These are phyloP conservation scores for Puccinia triticina DNA, from an alignment of 1,284 basidiomycete genomes.

Conservation along the genomic window DNA sequence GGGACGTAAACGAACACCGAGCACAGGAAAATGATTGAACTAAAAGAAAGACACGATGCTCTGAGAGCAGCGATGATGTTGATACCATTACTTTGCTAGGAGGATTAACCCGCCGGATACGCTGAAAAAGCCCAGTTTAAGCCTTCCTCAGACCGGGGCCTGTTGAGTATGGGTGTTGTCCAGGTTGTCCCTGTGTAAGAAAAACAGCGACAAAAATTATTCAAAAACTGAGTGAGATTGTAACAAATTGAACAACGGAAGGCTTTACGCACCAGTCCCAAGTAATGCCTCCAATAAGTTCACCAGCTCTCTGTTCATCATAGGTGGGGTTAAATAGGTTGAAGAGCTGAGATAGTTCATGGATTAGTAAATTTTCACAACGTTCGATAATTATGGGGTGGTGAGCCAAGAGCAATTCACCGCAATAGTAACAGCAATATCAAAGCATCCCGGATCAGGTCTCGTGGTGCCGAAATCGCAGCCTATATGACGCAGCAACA, in stretches of 20 bases:
- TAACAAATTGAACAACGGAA: neutral
- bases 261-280: conserved; percentile 2
- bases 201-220: neutral
- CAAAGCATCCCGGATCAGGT: conserved; percentile 8
- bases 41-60: too few relatives aligned
- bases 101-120: too few relatives aligned
- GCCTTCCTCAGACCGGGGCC: neutral
- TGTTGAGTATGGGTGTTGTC: neutral
- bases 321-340: neutral
- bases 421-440: conserved; percentile 13
- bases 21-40: too few relatives aligned
- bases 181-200: neutral
- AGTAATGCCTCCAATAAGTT: neutral
- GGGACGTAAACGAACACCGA: too few relatives aligned
- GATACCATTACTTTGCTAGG: too few relatives aligned
- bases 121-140: neutral
- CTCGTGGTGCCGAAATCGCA: conserved; percentile 14
- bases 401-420: neutral
- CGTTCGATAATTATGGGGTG: neutral
- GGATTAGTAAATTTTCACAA: neutral
- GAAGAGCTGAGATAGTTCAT: neutral
- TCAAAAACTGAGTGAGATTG: neutral
- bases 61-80: too few relatives aligned
- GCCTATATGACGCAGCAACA: neutral
- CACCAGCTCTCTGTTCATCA: neutral